Evolutionary conservation across 345 rosid genomes (phyloP), one percentile per base, ranked within the genome.

Genomic region (Carallia brachiata): DNA sequence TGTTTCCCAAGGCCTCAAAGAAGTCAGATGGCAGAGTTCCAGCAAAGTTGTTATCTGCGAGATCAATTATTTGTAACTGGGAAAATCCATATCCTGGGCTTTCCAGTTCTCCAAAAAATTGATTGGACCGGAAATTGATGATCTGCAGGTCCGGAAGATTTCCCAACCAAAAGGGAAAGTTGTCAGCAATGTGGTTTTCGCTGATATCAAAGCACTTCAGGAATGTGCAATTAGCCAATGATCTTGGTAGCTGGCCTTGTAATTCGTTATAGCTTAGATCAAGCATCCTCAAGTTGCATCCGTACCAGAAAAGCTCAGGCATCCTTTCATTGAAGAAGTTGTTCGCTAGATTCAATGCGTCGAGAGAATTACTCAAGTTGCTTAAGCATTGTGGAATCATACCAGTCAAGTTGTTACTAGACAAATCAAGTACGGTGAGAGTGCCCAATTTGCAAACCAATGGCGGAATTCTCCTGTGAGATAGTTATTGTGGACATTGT

Each of bases 341-440:
- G 17, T 32, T 31, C 6, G 31, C 62, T 0, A 80, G 28, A 57
- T 62, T 36, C 8, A 80, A 50, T 1, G 65, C 2, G 0, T 34
- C 7, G 0, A 72, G 62, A 0, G 4, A 0, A 18, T 71, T 69
- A 15, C 66, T 70, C 16, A 32, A 32, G 34, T 32, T 32, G 34
- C 34, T 32, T 32, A 84, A 71, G 19, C 86, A 84, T 36, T 39
- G 65, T 1, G 84, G 84, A 67, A 79, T 58, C 30, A 4, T 32
- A 1, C 82, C 72, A 1, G 23, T 68, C 2, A 78, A 52, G 16
- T 36, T 55, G 17, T 82, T 80, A 16, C 19, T 17, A 0, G 73
- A 71, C 61, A 80, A 30, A 58, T 79, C 81, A 13, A 79, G 69
- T 0, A 15, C 0, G 0, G 0, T 0, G 3, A 78, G 16, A 31